Evolutionary conservation across 805 yeast genomes (phyloP).

Genomic region (Candida pini): DNA sequence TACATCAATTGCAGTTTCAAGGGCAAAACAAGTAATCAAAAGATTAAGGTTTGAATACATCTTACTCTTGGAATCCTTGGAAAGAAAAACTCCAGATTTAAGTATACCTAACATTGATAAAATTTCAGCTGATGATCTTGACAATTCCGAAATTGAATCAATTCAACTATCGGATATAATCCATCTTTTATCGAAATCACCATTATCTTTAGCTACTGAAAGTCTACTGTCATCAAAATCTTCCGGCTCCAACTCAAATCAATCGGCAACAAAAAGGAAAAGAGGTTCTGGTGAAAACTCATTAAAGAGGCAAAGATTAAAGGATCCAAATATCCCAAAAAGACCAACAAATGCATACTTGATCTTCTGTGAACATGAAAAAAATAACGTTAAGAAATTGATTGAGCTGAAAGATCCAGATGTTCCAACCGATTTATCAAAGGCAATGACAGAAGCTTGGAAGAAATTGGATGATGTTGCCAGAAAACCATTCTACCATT

Average conservation of each 20-base stretch:
- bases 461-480: slow-evolving; percentile 63
- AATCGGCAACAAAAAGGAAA: slow-evolving; percentile 25
- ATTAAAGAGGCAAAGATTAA: slow-evolving; percentile 30
- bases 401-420: slow-evolving; percentile 50
- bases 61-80: slow-evolving; percentile 73
- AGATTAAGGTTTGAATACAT: slow-evolving; percentile 80
- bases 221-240: slow-evolving; percentile 8
- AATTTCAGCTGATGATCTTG: slow-evolving; percentile 20
- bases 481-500: slow-evolving; percentile 64
- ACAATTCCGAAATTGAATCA: slow-evolving; percentile 24
- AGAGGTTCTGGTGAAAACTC: slow-evolving; percentile 26
- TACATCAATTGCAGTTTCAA: slow-evolving; percentile 66
- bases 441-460: slow-evolving; percentile 83
- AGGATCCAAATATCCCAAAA: slow-evolving; percentile 84
- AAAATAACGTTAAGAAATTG: slow-evolving; percentile 60
- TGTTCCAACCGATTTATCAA: slow-evolving; percentile 59
- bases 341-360: slow-evolving; percentile 88
- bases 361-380: slow-evolving; percentile 80
- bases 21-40: slow-evolving; percentile 71
- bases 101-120: slow-evolving; percentile 21
- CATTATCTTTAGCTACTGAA: slow-evolving; percentile 18
- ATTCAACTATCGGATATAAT: slow-evolving; percentile 23
- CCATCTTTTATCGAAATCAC: slow-evolving; percentile 22
- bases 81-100: slow-evolving; percentile 38
- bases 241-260: slow-evolving; percentile 14